These are phyloP conservation scores for Ogataea ramenticola DNA, from an alignment of 805 yeast genomes.

Conservation along the genomic window DNA sequence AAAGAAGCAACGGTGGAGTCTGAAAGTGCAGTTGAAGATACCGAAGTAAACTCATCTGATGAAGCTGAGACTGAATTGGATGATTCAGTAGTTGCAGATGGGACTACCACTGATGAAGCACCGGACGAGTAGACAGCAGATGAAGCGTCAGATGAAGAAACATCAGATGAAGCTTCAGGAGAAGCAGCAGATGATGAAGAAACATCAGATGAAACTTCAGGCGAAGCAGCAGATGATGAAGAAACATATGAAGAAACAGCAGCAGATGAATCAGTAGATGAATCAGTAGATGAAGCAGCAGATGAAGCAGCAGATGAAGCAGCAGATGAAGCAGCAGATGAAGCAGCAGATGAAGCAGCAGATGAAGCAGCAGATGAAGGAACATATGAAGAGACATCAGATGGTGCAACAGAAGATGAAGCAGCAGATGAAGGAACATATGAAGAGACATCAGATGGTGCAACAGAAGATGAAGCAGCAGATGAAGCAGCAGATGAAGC, in stretches of 20 bases:
- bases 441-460: neutral
- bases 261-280: neutral
- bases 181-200: conserved; percentile 12
- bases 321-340: neutral
- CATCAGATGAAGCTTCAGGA: neutral
- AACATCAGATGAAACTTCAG: neutral
- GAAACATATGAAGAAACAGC: conserved; percentile 1
- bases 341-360: neutral
- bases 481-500: neutral
- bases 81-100: no score
- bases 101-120: no score
- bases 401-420: neutral
- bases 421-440: neutral
- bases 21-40: no score
- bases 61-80: no score
- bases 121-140: no score
- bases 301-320: neutral
- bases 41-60: no score
- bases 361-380: neutral
- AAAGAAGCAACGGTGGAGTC: no score
- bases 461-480: no score
- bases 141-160: neutral
- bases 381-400: neutral
- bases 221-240: conserved; percentile 1
- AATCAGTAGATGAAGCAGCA: neutral